Percentiles rank a stretch among this genome's conserved stretches.
Conservation (phyloP, 2,329 filamentous ascomycete genomes). For the Penicillium capsulatum region DNA sequence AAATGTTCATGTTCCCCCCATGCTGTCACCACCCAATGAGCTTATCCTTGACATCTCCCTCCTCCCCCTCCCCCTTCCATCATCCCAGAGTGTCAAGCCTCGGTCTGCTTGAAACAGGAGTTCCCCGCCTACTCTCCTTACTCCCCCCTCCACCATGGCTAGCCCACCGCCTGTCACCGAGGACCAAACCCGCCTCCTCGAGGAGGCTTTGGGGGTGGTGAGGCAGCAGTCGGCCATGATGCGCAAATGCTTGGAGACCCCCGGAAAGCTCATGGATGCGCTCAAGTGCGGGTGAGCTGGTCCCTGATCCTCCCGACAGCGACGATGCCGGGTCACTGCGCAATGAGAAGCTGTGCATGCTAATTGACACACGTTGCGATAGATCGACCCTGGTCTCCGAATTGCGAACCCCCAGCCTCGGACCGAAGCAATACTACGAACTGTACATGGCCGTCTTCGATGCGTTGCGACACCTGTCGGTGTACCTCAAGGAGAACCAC, state of each 20-base stretch:
- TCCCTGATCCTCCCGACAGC: conserved; percentile 25
- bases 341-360: conserved; percentile 6
- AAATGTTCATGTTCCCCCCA: conserved; percentile 12
- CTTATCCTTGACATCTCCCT: conserved; percentile 15
- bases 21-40: conserved; percentile 17
- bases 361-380: conserved; percentile 17
- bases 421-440: conserved; percentile 99
- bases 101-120: conserved; percentile 17
- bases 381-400: conserved; percentile 99
- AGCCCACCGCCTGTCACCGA: conserved; percentile 61
- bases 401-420: conserved; percentile 89
- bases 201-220: conserved; percentile 94
- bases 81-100: conserved; percentile 6
- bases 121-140: conserved; percentile 28
- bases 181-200: conserved; percentile 85
- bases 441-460: conserved; percentile 99
- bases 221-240: conserved; percentile 95
- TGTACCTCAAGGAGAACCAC: conserved; percentile 95
- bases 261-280: conserved; percentile 98
- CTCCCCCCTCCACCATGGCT: conserved; percentile 41
- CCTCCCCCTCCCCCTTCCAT: conserved; percentile 3
- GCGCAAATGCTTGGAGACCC: conserved; percentile 95
- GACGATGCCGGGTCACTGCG: conserved; percentile 13
- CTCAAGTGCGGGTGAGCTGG: conserved; percentile 91
- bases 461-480: conserved; percentile 89